Percentiles rank a stretch among this genome's conserved stretches.
These are phyloP conservation scores for Plasmodium vinckei DNA, from an alignment of 169 alveolate genomes.

Conservation along the genomic window DNA sequence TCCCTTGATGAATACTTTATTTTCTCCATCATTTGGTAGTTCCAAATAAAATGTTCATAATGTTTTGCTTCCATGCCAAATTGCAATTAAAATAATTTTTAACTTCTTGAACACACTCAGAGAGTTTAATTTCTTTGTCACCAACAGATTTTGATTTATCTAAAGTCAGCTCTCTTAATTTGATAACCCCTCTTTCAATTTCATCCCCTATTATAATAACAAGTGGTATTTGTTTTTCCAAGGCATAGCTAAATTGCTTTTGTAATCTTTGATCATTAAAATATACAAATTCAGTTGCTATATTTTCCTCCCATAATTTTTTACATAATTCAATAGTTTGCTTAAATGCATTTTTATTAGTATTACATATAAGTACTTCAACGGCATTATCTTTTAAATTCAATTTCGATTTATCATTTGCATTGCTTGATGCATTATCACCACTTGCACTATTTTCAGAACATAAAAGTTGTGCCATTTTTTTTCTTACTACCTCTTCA, in stretches of 20 bases:
- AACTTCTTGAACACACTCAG: slow-evolving; percentile 49
- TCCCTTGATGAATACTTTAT: too few species aligned
- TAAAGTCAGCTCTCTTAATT: slow-evolving; percentile 55
- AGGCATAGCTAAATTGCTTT: slow-evolving; percentile 90
- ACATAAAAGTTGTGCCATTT: slow-evolving; percentile 16
- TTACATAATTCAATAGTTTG: slow-evolving; percentile 81
- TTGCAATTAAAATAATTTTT: slow-evolving; percentile 41
- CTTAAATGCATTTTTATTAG: slow-evolving; percentile 45
- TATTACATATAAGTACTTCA: slow-evolving; percentile 75
- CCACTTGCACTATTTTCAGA: slow-evolving; percentile 4
- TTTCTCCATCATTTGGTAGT: too few species aligned
- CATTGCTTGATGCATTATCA: neutral
- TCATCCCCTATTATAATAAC: slow-evolving; percentile 77
- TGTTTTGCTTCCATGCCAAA: slow-evolving; percentile 44
- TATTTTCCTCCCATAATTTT: slow-evolving; percentile 80
- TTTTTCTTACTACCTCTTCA: slow-evolving; percentile 50
- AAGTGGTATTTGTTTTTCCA: slow-evolving; percentile 82
- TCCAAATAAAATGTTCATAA: slow-evolving; percentile 34
- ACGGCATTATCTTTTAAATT: slow-evolving; percentile 83
- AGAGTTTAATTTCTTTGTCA: slow-evolving; percentile 52
- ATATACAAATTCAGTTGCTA: slow-evolving; percentile 81
- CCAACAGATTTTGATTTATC: slow-evolving; percentile 59
- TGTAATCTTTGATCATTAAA: slow-evolving; percentile 79
- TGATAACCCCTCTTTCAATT: slow-evolving; percentile 64
- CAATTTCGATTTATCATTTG: slow-evolving; percentile 76